phyloP scores from a whole-genome alignment of 176 grass and related monocot genomes.

The Avena sativa region DNA sequence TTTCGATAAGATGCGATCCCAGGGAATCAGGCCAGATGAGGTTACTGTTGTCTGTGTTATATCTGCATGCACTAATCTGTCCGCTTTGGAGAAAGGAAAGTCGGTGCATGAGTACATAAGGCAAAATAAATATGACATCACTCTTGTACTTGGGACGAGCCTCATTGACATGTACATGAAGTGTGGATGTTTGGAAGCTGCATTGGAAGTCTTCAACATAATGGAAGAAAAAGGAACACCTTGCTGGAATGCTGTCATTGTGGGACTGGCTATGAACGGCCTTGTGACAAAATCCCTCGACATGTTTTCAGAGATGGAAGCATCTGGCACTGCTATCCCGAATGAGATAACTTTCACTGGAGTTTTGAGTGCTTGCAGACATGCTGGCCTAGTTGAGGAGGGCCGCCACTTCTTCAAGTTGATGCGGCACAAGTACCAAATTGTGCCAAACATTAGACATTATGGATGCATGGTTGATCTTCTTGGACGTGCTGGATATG shows the following conservation, averaged over 20 bases:
- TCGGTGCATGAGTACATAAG: slow-evolving; percentile 76
- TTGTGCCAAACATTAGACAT: slow-evolving; percentile 77
- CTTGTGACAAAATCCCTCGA: slow-evolving; percentile 67
- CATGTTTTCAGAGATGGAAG: slow-evolving; percentile 76
- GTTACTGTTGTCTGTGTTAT: slow-evolving; percentile 75
- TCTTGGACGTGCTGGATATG: slow-evolving; percentile 78
- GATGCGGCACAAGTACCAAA: slow-evolving; percentile 75
- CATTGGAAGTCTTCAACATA: slow-evolving; percentile 73
- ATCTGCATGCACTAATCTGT: slow-evolving; percentile 71
- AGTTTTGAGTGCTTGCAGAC: slow-evolving; percentile 84
- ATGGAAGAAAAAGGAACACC: slow-evolving; percentile 65
- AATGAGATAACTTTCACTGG: slow-evolving; percentile 93
- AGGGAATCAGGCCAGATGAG: slow-evolving; percentile 67
- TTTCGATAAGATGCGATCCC: slow-evolving; percentile 66
- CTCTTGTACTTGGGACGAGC: slow-evolving; percentile 67
- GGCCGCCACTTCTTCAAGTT: slow-evolving; percentile 68
- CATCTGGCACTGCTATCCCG: slow-evolving; percentile 52
- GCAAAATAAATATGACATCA: slow-evolving; percentile 54
- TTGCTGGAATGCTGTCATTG: slow-evolving; percentile 85
- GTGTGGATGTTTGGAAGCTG: slow-evolving; percentile 67
- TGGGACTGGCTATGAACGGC: slow-evolving; percentile 82
- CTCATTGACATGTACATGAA: slow-evolving; percentile 99
- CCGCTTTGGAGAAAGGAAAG: slow-evolving; percentile 77
- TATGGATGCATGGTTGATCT: slow-evolving; percentile 98
- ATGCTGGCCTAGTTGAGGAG: slow-evolving; percentile 79